Conservation (phyloP, 306 rosid genomes). For the Dalbergia oliveri region DNA sequence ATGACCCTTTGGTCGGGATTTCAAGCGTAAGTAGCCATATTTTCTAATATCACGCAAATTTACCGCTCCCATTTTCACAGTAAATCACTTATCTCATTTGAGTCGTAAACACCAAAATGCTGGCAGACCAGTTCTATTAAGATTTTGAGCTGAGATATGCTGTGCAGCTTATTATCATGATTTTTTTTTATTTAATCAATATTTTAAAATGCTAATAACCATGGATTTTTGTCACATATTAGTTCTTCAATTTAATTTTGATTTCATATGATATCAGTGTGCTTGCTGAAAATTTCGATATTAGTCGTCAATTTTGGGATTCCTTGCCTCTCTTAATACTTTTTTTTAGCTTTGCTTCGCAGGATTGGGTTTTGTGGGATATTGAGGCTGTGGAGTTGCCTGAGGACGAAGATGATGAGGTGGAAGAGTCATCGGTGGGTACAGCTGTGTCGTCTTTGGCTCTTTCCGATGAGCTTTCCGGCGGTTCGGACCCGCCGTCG, state of each 20-base stretch:
- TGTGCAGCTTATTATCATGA: no score
- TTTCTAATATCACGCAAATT: no score
- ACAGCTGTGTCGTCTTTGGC: constrained; percentile 48
- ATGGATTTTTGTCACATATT: no score
- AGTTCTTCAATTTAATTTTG: no score
- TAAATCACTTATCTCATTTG: no score
- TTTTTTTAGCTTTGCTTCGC: constrained; percentile 44
- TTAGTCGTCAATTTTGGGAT: background rate
- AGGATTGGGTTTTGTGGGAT: constrained; percentile 79
- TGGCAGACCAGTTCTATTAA: no score
- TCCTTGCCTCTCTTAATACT: background rate
- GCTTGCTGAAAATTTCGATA: no score
- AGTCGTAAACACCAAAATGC: no score
- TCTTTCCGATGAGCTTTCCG: constrained; percentile 53
- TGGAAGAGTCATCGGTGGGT: constrained; percentile 47
- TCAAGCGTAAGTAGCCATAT: background rate
- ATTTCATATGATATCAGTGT: no score
- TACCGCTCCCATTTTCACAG: no score
- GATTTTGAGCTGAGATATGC: no score
- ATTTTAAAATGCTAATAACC: background rate
- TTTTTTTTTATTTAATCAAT: background rate
- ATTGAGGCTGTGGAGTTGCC: constrained; percentile 52
- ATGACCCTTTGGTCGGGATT: constrained; percentile 51
- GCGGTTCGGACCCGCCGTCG: constrained; percentile 53
- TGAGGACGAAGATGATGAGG: constrained; percentile 36